Evolutionary conservation across 2,329 filamentous ascomycete genomes (phyloP).

Genomic region (Fusarium sp.): DNA sequence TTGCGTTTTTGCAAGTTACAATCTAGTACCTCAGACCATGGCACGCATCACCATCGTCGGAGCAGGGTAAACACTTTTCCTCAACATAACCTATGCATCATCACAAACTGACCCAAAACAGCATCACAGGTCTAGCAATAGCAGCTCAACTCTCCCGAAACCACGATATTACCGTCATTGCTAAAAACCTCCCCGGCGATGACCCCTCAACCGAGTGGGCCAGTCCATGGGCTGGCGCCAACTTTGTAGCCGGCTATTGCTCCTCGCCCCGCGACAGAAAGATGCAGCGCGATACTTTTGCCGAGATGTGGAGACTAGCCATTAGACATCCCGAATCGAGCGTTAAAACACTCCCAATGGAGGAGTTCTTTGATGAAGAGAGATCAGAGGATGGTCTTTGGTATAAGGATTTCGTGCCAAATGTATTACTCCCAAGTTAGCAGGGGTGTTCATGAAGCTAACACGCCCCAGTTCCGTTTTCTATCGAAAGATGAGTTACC

Average conservation of each 20-base stretch:
- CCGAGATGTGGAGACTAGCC: constrained; percentile 9
- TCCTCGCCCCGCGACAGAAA: constrained; percentile 3
- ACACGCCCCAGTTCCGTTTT: constrained; percentile 3
- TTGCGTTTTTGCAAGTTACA: too few relatives aligned
- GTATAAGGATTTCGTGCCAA: constrained; percentile 24
- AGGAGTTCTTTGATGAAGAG: constrained; percentile 23
- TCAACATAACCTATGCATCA: too few relatives aligned
- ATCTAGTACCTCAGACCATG: too few relatives aligned
- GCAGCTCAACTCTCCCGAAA: constrained; percentile 5
- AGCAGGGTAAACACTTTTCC: too few relatives aligned
- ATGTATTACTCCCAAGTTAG: background rate
- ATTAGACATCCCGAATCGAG: constrained; percentile 10
- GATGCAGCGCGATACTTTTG: constrained; percentile 11
- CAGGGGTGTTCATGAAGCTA: background rate
- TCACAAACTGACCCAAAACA: background rate
- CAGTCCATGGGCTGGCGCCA: constrained; percentile 18
- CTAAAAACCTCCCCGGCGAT: constrained; percentile 1
- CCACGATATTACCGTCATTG: constrained; percentile 14
- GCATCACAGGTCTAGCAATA: constrained; percentile 17
- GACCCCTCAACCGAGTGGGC: constrained; percentile 2
- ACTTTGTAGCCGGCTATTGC: background rate
- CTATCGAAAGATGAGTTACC: constrained; percentile 5
- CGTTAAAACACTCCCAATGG: constrained; percentile 5
- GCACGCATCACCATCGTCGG: too few relatives aligned
- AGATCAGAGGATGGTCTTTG: constrained; percentile 16